phyloP scores from a whole-genome alignment of 352 stramenopile species.

The Globisporangium nodosum region DNA sequence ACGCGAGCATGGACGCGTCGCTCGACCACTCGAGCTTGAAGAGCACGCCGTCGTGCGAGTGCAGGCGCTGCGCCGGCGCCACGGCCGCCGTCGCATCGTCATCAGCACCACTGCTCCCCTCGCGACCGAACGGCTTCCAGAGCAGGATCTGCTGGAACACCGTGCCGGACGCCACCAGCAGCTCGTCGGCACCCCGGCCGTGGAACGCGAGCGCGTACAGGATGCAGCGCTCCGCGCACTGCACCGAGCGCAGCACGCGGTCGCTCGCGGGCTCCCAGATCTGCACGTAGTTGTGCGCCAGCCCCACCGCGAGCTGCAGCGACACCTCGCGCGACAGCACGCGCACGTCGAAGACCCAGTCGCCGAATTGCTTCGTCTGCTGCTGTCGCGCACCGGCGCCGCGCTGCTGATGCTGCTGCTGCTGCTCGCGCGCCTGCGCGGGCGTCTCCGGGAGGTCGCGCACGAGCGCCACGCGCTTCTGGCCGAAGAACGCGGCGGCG shows the following conservation, averaged over 20 bases:
- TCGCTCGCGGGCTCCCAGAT: slow-evolving; percentile 52
- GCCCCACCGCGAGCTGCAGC: slow-evolving; percentile 47
- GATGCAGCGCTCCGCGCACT: slow-evolving; percentile 78
- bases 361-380: slow-evolving; percentile 49
- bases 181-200: slow-evolving; percentile 42
- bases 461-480: slow-evolving; percentile 72
- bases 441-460: slow-evolving; percentile 37
- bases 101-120: slow-evolving; percentile 2
- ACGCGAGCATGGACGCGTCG: slow-evolving; percentile 61
- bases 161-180: slow-evolving; percentile 76
- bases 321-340: slow-evolving; percentile 31
- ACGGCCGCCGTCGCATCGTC: slow-evolving; percentile 13
- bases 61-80: slow-evolving; percentile 48
- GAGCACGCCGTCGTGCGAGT: slow-evolving; percentile 79
- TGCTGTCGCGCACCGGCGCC: background rate
- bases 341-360: slow-evolving; percentile 84
- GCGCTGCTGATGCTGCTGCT: slow-evolving; percentile 16
- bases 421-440: slow-evolving; percentile 4
- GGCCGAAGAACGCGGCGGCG: slow-evolving; percentile 61
- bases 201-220: slow-evolving; percentile 80
- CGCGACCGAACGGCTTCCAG: slow-evolving; percentile 38
- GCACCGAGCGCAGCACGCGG: slow-evolving; percentile 42
- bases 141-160: slow-evolving; percentile 86
- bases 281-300: slow-evolving; percentile 84
- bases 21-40: slow-evolving; percentile 80